Evolutionary conservation across 2,329 filamentous ascomycete genomes (phyloP), one percentile per base, ranked within the genome.

Genomic region (Penicillium decumbens): DNA sequence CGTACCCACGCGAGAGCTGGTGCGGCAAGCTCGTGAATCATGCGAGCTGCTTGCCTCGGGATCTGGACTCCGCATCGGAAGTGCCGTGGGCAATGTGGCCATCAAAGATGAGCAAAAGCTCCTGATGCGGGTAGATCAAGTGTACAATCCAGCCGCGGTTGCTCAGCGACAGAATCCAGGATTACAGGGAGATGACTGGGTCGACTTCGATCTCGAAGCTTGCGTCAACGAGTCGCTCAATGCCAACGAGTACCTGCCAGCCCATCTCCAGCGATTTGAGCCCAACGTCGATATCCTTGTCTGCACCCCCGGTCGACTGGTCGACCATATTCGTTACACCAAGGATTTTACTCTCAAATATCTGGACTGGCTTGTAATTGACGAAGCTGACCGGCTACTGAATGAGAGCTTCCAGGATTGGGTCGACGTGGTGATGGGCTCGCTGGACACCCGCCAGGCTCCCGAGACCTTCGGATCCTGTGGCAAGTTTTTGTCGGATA

Each of bases 331-430:
- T 43, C 85, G 86, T 55, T 84, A 85, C 51, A 97, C 92, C 0
- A 81, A 82, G 3, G 90, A 89, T 0, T 96, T 97, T 66, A 81
- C 78, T 0, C 76, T 97, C 20, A 81, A 87, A 49, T 79, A 87
- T 64, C 76, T 96, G 4, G 82, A 88, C 53, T 97, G 91, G 90
- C 77, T 97, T 0, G 82, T 96, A 2, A 87, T 96, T 40, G 92
- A 97, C 62, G 92, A 97, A 71, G 93, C 92, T 9, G 92, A 97
- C 69, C 89, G 93, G 65, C 75, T 97, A 10, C 79, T 97, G 5
- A 87, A 91, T 38, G 89, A 97, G 67, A 91, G 87, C 63, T 96
- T 93, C 69, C 91, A 96, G 66, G 87, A 92, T 62, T 96, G 91
- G 91, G 76, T 95, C 3, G 81, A 84, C 35, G 73, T 85, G 0